A percentile compares a stretch with the other conserved stretches of the same genome.
These are phyloP conservation scores for Trypanosoma platydactyli DNA, from an alignment of 208 protist species.

Conservation along the genomic window DNA sequence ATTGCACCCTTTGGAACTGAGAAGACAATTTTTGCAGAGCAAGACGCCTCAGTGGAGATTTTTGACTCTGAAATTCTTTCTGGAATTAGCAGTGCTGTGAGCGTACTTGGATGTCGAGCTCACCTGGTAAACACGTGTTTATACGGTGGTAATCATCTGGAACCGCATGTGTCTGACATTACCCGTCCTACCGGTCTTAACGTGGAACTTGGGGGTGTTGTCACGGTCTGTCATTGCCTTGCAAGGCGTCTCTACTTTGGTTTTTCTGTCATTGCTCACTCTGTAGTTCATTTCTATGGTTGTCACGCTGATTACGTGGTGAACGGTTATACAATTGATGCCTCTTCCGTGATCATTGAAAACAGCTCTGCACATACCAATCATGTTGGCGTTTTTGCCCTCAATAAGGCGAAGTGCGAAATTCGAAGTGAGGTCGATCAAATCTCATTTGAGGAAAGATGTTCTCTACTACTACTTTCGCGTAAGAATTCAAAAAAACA, in stretches of 20 bases:
- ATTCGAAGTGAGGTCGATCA: conserved; percentile 40
- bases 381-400: conserved; percentile 70
- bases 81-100: conserved; percentile 51
- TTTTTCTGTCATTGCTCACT: conserved; percentile 74
- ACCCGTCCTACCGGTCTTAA: conserved; percentile 56
- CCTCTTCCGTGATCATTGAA: conserved; percentile 62
- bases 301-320: conserved; percentile 71
- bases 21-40: conserved; percentile 67
- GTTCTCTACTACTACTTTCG: conserved; percentile 26
- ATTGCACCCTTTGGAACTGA: conserved; percentile 41
- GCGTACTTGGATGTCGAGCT: conserved; percentile 62
- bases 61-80: conserved; percentile 47
- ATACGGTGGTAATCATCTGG: conserved; percentile 18
- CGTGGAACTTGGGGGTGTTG: conserved; percentile 67
- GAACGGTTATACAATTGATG: conserved; percentile 83
- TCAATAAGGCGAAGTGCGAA: conserved; percentile 70
- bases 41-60: conserved; percentile 64
- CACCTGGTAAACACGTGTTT: conserved; percentile 49
- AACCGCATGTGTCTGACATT: conserved; percentile 28
- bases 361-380: conserved; percentile 60
- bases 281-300: conserved; percentile 61
- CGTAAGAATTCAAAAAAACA: conserved; percentile 14
- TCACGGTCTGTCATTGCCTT: conserved; percentile 55
- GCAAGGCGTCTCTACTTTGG: conserved; percentile 70
- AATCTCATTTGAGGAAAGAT: conserved; percentile 38